These are phyloP conservation scores for Ogataea minuta DNA, from an alignment of 805 yeast species.

Conservation along the genomic window DNA sequence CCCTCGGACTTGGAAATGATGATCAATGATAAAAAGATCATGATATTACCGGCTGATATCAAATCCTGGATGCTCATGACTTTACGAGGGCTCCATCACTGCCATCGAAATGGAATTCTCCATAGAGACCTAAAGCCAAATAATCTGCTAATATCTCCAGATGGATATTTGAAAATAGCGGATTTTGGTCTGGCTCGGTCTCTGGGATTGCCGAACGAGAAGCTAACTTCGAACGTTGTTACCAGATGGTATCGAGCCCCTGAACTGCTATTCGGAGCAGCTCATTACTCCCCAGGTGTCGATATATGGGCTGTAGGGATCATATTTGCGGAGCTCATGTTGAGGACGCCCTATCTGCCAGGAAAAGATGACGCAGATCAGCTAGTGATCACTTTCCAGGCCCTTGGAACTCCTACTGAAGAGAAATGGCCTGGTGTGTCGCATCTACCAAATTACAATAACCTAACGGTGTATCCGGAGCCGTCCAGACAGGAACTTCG, in stretches of 20 bases:
- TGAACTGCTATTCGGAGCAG: constrained; percentile 83
- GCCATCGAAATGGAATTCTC: constrained; percentile 85
- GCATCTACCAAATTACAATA: constrained; percentile 70
- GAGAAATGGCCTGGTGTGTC: constrained; percentile 89
- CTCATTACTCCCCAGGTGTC: constrained; percentile 83
- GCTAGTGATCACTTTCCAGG: constrained; percentile 88
- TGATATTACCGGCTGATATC: constrained; percentile 82
- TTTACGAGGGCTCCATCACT: constrained; percentile 89
- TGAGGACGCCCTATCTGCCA: constrained; percentile 91
- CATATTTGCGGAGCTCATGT: constrained; percentile 93
- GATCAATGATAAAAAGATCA: constrained; percentile 71
- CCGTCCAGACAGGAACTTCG: constrained; percentile 80
- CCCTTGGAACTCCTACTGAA: constrained; percentile 95
- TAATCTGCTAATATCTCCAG: constrained; percentile 81
- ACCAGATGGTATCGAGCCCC: constrained; percentile 99
- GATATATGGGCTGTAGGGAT: constrained; percentile 97
- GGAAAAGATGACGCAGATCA: constrained; percentile 91
- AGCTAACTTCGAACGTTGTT: constrained; percentile 88
- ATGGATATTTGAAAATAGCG: constrained; percentile 87
- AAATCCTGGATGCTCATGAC: constrained; percentile 96
- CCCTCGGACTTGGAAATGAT: constrained; percentile 91
- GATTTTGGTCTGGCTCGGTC: constrained; percentile 96
- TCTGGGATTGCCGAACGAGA: constrained; percentile 72
- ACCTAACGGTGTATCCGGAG: constrained; percentile 73
- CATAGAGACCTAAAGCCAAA: constrained; percentile 95